phyloP scores from a whole-genome alignment of 331 rosid genomes.

The Pyracantha coccinea region DNA sequence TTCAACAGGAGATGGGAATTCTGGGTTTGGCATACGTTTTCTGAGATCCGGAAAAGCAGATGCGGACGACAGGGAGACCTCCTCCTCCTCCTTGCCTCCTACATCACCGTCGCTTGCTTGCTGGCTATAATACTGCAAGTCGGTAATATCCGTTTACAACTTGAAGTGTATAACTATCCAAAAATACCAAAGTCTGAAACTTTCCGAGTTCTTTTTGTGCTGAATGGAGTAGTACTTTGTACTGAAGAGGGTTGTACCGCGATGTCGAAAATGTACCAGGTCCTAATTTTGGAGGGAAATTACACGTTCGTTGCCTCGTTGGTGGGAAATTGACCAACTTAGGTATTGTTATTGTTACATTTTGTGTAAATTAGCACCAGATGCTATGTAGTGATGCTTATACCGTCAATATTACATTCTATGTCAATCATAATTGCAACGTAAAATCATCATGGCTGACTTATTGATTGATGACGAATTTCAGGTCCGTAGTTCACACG shows the following conservation, averaged over 20 bases:
- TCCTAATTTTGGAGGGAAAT: neutral
- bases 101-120: constrained; percentile 6
- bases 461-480: too few relatives aligned
- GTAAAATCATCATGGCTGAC: too few relatives aligned
- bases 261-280: neutral
- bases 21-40: constrained; percentile 1
- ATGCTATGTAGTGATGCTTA: too few relatives aligned
- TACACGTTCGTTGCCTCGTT: neutral
- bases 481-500: too few relatives aligned
- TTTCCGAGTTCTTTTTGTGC: neutral
- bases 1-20: neutral
- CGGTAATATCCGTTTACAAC: neutral
- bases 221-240: neutral
- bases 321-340: neutral
- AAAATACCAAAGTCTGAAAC: neutral
- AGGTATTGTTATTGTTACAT: too few relatives aligned
- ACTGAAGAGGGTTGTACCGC: neutral
- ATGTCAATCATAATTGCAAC: too few relatives aligned
- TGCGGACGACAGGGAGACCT: neutral
- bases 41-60: neutral
- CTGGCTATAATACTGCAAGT: neutral
- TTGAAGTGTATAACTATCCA: neutral
- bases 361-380: too few relatives aligned
- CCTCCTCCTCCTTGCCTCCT: neutral
- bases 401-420: too few relatives aligned